Evolutionary conservation across 108 stramenopile species (phyloP), one percentile per base, ranked within the genome.

Genomic region (Aurantiochytrium sp.): DNA sequence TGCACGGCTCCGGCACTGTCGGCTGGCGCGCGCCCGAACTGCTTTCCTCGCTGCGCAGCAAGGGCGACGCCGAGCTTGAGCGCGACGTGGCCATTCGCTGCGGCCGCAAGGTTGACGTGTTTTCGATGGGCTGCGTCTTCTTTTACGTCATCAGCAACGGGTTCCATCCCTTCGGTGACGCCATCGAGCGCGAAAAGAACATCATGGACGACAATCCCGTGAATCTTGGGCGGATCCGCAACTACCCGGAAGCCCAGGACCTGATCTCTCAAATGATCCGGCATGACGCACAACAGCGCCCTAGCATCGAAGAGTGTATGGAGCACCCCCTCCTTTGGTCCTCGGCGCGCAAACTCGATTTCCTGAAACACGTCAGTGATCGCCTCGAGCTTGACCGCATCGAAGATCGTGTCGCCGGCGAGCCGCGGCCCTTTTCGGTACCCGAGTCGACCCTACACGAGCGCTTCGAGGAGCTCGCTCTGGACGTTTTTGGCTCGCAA

Each of bases 71-170:
- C n/a, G 45, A 81, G 39, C 42, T 81, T 0, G 73, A 81, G 45
- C 73, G 45, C 45, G 73, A 81, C 45, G 45, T 81, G 27, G 73
- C 73, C 21, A 45, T 68, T 48, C 73, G 73, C 6, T 48, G 39
- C 45, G 73, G 73, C 12, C 73, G 73, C 42, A 81, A 81, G 45
- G 88, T 68, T 0, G 89, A 89, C 54, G 87, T 89, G 4, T 89
- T 89, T 32, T 73, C 87, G n/a, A 55, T 89, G 34, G 89, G 89
- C 17, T 89, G 89, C 41, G 87, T 87, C 45, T 69, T 86, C n/a
- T 87, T 53, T 37, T 87, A 87, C 41, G 85, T 89, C 15, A n/a
- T 89, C 15, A 37, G 55, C 32, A 30, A 19, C 24, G 89, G 89
- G 22, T 37, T 27, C 41, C 89, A 89, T 36, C 89, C 89, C 4